These are phyloP conservation scores for Phytopythium aichiense DNA, from an alignment of 352 stramenopile genomes.

Conservation along the genomic window DNA sequence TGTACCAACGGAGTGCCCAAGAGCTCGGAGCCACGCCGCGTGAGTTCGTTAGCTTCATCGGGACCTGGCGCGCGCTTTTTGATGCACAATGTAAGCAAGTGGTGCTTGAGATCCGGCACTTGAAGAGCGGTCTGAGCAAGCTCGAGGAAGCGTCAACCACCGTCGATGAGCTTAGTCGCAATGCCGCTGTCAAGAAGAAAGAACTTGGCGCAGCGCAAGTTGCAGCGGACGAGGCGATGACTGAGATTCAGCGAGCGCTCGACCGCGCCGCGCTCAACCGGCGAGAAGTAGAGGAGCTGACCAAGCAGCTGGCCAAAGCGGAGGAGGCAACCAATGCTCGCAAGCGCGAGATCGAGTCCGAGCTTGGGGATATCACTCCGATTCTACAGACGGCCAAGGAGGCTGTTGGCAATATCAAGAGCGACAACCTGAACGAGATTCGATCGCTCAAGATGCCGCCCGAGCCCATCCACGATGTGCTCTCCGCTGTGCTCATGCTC, in stretches of 20 bases:
- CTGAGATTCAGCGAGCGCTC: slow-evolving; percentile 93
- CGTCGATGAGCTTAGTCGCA: slow-evolving; percentile 88
- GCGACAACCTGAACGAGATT: slow-evolving; percentile 95
- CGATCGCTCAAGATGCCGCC: slow-evolving; percentile 94
- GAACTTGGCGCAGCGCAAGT: slow-evolving; percentile 86
- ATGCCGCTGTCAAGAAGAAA: slow-evolving; percentile 88
- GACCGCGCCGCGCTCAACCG: slow-evolving; percentile 84
- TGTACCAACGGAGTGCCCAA: slow-evolving; percentile 63
- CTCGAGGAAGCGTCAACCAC: slow-evolving; percentile 88
- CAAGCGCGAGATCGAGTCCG: slow-evolving; percentile 92
- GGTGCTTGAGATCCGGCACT: slow-evolving; percentile 81
- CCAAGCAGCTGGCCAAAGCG: slow-evolving; percentile 84
- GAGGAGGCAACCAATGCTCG: slow-evolving; percentile 87
- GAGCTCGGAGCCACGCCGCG: slow-evolving; percentile 69
- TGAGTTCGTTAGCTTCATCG: slow-evolving; percentile 85
- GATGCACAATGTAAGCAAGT: slow-evolving; percentile 80
- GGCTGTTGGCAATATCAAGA: slow-evolving; percentile 93
- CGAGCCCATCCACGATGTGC: slow-evolving; percentile 93
- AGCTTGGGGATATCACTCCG: slow-evolving; percentile 89
- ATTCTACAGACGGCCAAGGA: slow-evolving; percentile 91
- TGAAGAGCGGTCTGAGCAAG: slow-evolving; percentile 90
- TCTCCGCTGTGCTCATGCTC: slow-evolving; percentile 94
- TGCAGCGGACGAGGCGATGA: slow-evolving; percentile 92
- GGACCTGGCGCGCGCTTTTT: slow-evolving; percentile 75
- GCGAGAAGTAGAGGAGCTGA: slow-evolving; percentile 90